Conservation (phyloP, 2,329 filamentous ascomycete genomes). For the Trichophyton schoenleinii region DNA sequence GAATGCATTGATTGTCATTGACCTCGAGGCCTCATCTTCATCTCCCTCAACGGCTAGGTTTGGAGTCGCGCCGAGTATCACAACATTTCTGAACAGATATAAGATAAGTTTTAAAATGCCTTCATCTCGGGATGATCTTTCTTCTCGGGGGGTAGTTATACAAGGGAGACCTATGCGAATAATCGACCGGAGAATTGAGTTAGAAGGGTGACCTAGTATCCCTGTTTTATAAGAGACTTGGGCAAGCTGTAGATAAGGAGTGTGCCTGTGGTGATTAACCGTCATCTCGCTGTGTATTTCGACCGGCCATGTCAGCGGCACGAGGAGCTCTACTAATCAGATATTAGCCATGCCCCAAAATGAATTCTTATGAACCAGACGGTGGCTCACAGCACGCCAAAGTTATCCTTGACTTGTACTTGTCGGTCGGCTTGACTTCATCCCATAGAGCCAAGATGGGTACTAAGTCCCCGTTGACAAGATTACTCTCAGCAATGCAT, state of each 20-base stretch:
- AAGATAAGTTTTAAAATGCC: slow-evolving; percentile 84
- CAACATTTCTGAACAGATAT: slow-evolving; percentile 79
- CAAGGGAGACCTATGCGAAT: slow-evolving; percentile 72
- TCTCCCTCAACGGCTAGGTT: slow-evolving; percentile 70
- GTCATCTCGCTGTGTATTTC: slow-evolving; percentile 74
- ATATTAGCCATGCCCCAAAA: slow-evolving; percentile 3
- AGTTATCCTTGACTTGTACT: slow-evolving; percentile 64
- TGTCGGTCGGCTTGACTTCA: slow-evolving; percentile 58
- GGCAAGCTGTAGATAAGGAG: slow-evolving; percentile 75
- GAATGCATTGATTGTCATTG: slow-evolving; percentile 77
- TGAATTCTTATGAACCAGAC: background rate
- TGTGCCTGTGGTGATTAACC: slow-evolving; percentile 81
- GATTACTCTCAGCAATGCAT: slow-evolving; percentile 79
- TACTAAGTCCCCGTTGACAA: slow-evolving; percentile 80
- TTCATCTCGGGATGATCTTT: slow-evolving; percentile 68
- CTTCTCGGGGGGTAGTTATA: slow-evolving; percentile 65
- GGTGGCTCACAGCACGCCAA: slow-evolving; percentile 54
- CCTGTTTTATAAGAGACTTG: slow-evolving; percentile 83
- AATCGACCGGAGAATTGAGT: slow-evolving; percentile 64
- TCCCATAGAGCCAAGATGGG: slow-evolving; percentile 79
- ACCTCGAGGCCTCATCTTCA: slow-evolving; percentile 77
- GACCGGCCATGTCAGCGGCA: slow-evolving; percentile 87
- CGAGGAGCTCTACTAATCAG: slow-evolving; percentile 61
- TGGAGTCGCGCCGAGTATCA: slow-evolving; percentile 64
- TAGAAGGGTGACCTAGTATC: slow-evolving; percentile 69